Conservation (phyloP, 148 eudicot species). For the Dysphania ambrosioides region DNA sequence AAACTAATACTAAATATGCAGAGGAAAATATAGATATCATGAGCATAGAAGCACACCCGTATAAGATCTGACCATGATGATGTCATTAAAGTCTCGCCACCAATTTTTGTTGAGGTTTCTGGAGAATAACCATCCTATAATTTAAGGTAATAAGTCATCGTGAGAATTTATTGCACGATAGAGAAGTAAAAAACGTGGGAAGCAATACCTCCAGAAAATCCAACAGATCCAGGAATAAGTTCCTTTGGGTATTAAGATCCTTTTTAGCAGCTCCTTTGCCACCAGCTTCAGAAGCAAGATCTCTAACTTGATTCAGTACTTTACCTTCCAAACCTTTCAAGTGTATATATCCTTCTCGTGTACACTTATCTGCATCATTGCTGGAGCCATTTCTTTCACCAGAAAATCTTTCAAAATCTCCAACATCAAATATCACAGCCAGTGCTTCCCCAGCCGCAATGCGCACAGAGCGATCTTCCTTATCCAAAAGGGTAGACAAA, state of each 20-base stretch:
- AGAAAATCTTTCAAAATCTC: slow-evolving; percentile 56
- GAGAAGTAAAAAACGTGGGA: neutral
- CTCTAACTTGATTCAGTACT: slow-evolving; percentile 59
- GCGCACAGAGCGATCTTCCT: slow-evolving; percentile 79
- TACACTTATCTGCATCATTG: slow-evolving; percentile 34
- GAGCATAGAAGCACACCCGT: slow-evolving; percentile 44
- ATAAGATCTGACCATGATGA: slow-evolving; percentile 73
- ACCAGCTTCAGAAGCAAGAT: slow-evolving; percentile 69
- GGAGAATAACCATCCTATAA: slow-evolving; percentile 70
- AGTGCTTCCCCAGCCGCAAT: slow-evolving; percentile 94
- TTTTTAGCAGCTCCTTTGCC: slow-evolving; percentile 78
- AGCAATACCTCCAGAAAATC: slow-evolving; percentile 69
- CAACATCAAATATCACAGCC: slow-evolving; percentile 72
- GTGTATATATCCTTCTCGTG: slow-evolving; percentile 32
- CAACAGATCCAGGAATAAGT: slow-evolving; percentile 55
- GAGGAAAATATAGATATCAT: neutral
- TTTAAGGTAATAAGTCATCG: neutral
- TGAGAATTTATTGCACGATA: neutral
- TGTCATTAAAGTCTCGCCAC: slow-evolving; percentile 50
- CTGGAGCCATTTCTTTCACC: slow-evolving; percentile 35
- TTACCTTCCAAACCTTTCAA: slow-evolving; percentile 56
- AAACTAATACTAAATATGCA: neutral
- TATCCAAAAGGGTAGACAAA: slow-evolving; percentile 63
- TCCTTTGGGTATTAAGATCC: slow-evolving; percentile 70
- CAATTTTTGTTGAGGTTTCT: slow-evolving; percentile 65